Base-by-base conservation (phyloP, 352 stramenopile species). In the Phytophthora cactorum region DNA sequence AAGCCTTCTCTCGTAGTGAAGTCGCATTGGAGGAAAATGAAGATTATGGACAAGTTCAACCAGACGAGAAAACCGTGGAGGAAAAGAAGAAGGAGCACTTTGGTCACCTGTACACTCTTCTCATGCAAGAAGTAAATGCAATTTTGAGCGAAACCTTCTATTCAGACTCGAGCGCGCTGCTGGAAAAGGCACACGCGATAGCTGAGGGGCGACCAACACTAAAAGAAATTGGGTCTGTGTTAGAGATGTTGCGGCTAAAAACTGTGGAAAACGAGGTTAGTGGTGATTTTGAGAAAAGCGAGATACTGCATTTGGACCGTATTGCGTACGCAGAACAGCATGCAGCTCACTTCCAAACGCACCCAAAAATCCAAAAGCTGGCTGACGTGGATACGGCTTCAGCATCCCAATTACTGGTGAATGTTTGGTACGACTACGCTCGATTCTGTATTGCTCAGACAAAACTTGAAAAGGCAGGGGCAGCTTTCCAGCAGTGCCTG, bases 121-220 rank as follows among this genome's bases (percentile, higher is more conserved):
- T 95, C 15, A 93, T 93, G 87, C 75, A 88, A 31, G 82, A 95
- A 78, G 86, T 92, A n/a, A 81, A 91, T 44, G 38, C 60, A 2
- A 79, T 91, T 54, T 63, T 94, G 10, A 78, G 88, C 52, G 81
- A 91, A 46, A 70, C 72, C 0, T 88, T 92, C 52, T 88, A 83
- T 58, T 54, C 66, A 0, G 70, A 82, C 44, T 64, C 57, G 1
- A 66, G 74, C 4, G 53, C 72, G 34, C 49, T 69, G 12, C 52
- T 90, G 7, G 83, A 89, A 52, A 76, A 69, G 22, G 63, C 64
- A 5, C 53, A 63, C 38, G 63, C 69, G 17, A 44, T 22, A 7
- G 50, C 56, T 38, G 73, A 66, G 4, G 66, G 70, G 9, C 54
- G 47, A 14, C 69, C 60, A 22, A 77, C 60, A 32, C 66, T 55